Conservation (phyloP, 371 early-diverging fungal genomes). For the Saksenaea oblongispora region DNA sequence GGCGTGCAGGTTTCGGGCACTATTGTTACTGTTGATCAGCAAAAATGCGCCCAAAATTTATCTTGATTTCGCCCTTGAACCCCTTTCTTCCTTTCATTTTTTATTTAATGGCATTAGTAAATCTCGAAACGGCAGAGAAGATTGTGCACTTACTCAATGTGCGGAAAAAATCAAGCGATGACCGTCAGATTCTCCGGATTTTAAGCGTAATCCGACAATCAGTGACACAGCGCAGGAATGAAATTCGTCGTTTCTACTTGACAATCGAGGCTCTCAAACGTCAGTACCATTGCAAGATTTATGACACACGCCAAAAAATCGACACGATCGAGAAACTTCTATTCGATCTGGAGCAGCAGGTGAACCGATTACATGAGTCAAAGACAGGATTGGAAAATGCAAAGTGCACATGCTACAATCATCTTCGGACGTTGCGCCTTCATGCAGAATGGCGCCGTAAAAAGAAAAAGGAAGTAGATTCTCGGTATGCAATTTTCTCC, state of each 20-base stretch:
- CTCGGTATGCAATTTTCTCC: conserved; percentile 24
- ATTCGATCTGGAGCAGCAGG: neutral
- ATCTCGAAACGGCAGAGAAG: conserved; percentile 4
- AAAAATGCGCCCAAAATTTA: conserved; percentile 2
- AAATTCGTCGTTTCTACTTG: conserved; percentile 5
- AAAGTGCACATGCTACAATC: neutral
- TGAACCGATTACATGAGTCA: neutral
- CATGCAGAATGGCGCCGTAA: conserved; percentile 24
- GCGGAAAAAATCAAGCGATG: neutral
- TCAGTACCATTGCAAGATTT: conserved; percentile 12
- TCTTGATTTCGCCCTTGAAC: neutral
- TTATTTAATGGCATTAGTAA: neutral
- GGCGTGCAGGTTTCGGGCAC: neutral
- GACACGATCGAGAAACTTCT: neutral
- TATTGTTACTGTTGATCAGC: neutral
- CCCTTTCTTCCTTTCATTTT: conserved; percentile 6
- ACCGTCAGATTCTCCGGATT: neutral
- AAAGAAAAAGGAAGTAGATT: conserved; percentile 27
- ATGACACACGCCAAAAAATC: conserved; percentile 8
- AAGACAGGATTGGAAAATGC: neutral
- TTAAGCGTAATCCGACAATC: neutral
- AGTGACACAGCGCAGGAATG: conserved; percentile 3
- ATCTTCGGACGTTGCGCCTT: neutral
- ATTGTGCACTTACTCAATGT: neutral
- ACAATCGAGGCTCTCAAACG: conserved; percentile 10